Conservation (phyloP, 192 early-diverging fungal species). For the Jimgerdemannia lactiflua region DNA sequence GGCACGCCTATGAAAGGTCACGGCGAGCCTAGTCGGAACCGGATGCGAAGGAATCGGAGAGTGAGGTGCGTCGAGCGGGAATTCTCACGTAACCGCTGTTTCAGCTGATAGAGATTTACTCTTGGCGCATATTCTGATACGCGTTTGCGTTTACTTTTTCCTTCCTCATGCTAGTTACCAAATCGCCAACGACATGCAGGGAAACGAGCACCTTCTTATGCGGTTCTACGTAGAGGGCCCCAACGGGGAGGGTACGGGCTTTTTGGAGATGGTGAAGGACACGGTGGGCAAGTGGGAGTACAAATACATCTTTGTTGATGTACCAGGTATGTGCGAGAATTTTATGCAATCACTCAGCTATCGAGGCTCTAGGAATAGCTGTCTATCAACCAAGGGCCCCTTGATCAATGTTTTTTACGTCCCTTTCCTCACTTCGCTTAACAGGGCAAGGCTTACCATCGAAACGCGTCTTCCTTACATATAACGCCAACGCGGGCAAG, state of each 20-base stretch:
- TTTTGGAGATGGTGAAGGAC: constrained; percentile 45
- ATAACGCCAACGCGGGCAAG: constrained; percentile 34
- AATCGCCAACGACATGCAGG: constrained; percentile 39
- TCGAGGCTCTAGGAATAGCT: neutral
- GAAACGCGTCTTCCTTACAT: constrained; percentile 38
- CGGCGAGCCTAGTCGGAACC: constrained; percentile 24
- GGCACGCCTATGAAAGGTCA: constrained; percentile 40
- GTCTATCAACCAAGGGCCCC: neutral
- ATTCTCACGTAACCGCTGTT: neutral
- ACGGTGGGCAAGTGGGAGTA: constrained; percentile 44
- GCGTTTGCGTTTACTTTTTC: no score
- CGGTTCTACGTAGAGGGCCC: constrained; percentile 53
- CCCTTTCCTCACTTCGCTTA: constrained; percentile 1
- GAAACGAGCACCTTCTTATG: constrained; percentile 48
- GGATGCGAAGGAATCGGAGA: constrained; percentile 4
- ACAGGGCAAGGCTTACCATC: constrained; percentile 39
- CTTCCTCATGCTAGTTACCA: constrained; percentile 22
- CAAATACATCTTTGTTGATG: constrained; percentile 49
- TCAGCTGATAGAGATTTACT: neutral
- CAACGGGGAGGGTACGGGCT: constrained; percentile 39
- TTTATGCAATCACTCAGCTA: neutral
- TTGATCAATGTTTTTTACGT: neutral
- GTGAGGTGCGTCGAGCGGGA: constrained; percentile 2
- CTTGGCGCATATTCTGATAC: no score
- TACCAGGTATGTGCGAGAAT: constrained; percentile 34